A percentile compares a stretch with the other conserved stretches of the same genome.
phyloP scores from a whole-genome alignment of 2,329 filamentous ascomycete species.

The Pseudogymnoascus sp. region DNA sequence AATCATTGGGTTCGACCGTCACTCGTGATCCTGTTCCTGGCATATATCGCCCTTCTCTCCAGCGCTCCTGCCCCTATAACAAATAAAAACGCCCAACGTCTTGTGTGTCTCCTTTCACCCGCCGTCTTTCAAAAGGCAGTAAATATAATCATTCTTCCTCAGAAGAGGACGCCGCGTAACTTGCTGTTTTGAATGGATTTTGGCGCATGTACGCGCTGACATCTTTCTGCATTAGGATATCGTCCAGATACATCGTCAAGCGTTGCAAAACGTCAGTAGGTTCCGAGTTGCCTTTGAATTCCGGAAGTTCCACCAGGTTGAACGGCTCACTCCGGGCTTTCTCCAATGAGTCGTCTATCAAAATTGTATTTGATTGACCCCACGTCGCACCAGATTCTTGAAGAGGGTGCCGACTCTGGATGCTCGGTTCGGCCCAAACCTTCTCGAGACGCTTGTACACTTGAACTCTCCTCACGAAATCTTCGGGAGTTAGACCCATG shows the following conservation, averaged over 20 bases:
- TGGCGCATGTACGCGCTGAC: slow-evolving; percentile 53
- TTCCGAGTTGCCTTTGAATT: slow-evolving; percentile 42
- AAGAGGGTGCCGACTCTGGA: slow-evolving; percentile 39
- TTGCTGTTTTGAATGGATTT: slow-evolving; percentile 36
- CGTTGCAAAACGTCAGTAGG: slow-evolving; percentile 40
- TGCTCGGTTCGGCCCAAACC: slow-evolving; percentile 54
- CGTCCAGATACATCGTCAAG: slow-evolving; percentile 55
- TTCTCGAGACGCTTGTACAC: slow-evolving; percentile 78
- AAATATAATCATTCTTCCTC: neutral
- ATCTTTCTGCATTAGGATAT: slow-evolving; percentile 45
- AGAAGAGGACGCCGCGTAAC: neutral
- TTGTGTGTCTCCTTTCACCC: no score
- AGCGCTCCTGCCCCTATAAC: neutral
- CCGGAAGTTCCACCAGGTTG: slow-evolving; percentile 74
- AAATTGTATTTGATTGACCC: slow-evolving; percentile 77
- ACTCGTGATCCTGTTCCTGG: neutral
- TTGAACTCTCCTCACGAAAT: slow-evolving; percentile 67
- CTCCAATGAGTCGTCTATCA: slow-evolving; percentile 76
- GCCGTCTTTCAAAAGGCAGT: neutral
- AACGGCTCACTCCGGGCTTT: slow-evolving; percentile 78
- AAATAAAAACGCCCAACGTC: neutral
- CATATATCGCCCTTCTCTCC: neutral
- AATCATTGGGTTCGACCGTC: no score
- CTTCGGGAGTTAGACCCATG: slow-evolving; percentile 54
- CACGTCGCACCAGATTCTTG: slow-evolving; percentile 42